These are phyloP conservation scores for Termitomyces sp. DNA, from an alignment of 768 basidiomycete species.

Conservation along the genomic window DNA sequence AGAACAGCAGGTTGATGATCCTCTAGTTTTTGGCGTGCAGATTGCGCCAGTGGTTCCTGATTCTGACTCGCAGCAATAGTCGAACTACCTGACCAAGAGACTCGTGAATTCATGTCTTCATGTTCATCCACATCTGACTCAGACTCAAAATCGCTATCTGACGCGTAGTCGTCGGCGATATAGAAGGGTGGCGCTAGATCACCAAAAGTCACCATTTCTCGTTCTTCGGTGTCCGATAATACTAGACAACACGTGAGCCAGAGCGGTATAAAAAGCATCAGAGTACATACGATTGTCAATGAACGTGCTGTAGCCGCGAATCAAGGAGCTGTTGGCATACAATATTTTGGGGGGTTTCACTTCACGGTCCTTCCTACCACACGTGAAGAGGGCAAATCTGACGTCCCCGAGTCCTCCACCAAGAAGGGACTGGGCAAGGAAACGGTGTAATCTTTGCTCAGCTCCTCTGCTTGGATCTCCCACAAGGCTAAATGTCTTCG, in stretches of 20 bases:
- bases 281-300: conserved; percentile 15
- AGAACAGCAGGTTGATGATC: conserved; percentile 11
- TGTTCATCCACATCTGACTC: neutral
- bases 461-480: neutral
- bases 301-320: conserved; percentile 12
- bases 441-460: neutral
- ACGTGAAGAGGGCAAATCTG: conserved; percentile 17
- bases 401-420: conserved; percentile 12
- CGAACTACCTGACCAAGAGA: neutral
- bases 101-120: neutral
- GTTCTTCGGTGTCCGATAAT: conserved; percentile 1
- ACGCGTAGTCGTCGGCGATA: conserved; percentile 12
- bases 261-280: neutral
- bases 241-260: conserved; percentile 2
- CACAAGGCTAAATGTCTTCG: neutral
- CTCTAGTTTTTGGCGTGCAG: neutral
- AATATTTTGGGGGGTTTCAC: conserved; percentile 9
- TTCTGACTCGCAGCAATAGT: neutral
- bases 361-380: neutral
- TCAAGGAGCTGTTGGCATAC: conserved; percentile 10
- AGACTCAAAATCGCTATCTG: conserved; percentile 18
- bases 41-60: neutral
- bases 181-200: neutral
- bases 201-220: neutral
- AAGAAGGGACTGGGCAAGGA: conserved; percentile 9